These are phyloP conservation scores for Colletotrichum viniferum DNA, from an alignment of 2,329 filamentous ascomycete genomes.

Conservation along the genomic window DNA sequence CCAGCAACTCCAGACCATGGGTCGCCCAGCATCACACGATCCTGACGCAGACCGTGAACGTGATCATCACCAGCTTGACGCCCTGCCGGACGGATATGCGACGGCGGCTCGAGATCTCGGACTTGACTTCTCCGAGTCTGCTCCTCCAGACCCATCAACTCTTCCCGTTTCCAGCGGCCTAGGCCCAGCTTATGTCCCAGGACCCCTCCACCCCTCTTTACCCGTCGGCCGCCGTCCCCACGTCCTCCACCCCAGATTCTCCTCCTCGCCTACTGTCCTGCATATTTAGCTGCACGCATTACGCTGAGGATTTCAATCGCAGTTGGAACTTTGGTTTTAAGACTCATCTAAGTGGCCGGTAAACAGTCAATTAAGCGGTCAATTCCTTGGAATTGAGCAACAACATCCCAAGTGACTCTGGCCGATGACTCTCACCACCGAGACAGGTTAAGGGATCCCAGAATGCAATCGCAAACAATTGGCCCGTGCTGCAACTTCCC, in stretches of 20 bases:
- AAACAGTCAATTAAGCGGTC: neutral
- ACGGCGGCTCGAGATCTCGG: neutral
- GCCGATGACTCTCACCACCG: neutral
- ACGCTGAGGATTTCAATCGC: neutral
- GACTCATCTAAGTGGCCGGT: neutral
- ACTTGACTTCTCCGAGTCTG: constrained; percentile 2
- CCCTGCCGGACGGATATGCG: neutral
- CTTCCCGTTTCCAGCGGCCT: neutral
- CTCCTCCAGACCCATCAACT: neutral
- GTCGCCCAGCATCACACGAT: neutral
- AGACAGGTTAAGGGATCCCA: neutral
- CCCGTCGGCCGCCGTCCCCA: neutral
- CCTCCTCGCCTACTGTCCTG: neutral
- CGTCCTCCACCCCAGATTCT: neutral
- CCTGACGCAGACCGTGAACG: neutral
- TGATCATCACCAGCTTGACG: neutral
- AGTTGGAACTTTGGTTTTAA: neutral
- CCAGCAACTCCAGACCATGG: neutral
- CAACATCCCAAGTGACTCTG: neutral
- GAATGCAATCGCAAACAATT: neutral
- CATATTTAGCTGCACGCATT: neutral
- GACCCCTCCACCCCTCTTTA: neutral
- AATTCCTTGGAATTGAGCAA: neutral
- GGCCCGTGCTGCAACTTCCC: neutral
- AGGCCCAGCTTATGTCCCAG: neutral